Evolutionary conservation across 805 yeast species (phyloP).

Genomic region (Candida rishiriensis): DNA sequence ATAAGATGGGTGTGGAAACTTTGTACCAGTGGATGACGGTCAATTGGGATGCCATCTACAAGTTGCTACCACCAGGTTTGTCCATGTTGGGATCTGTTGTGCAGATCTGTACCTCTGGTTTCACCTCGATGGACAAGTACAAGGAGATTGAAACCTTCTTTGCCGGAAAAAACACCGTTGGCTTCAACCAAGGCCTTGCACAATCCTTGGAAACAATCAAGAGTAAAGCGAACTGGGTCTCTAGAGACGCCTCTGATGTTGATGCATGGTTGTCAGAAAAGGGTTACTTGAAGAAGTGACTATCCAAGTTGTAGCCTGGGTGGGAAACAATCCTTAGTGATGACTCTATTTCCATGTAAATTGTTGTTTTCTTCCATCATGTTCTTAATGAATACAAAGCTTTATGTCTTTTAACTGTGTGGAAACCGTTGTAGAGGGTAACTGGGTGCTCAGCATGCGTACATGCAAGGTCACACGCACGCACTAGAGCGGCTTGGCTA

Average conservation of each 20-base stretch:
- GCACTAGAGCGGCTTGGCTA: no score
- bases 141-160: constrained; percentile 45
- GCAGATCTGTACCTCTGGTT: constrained; percentile 44
- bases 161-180: constrained; percentile 44
- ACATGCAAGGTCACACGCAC: no score
- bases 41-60: constrained; percentile 68
- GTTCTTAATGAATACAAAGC: no score
- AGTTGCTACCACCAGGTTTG: constrained; percentile 74
- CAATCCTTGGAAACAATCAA: constrained; percentile 56
- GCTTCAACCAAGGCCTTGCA: constrained; percentile 53
- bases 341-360: no score
- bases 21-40: constrained; percentile 65
- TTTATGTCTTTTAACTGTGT: no score
- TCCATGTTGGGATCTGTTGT: constrained; percentile 78
- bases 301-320: no score
- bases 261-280: constrained; percentile 38
- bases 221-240: constrained; percentile 50
- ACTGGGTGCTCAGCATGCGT: no score
- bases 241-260: constrained; percentile 45
- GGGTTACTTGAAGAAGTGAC: constrained; percentile 13
- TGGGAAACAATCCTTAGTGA: no score
- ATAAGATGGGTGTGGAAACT: constrained; percentile 59
- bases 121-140: constrained; percentile 36
- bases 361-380: no score
- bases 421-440: no score